Evolutionary conservation across 2,329 filamentous ascomycete species (phyloP).

Genomic region (Trichophyton simii): DNA sequence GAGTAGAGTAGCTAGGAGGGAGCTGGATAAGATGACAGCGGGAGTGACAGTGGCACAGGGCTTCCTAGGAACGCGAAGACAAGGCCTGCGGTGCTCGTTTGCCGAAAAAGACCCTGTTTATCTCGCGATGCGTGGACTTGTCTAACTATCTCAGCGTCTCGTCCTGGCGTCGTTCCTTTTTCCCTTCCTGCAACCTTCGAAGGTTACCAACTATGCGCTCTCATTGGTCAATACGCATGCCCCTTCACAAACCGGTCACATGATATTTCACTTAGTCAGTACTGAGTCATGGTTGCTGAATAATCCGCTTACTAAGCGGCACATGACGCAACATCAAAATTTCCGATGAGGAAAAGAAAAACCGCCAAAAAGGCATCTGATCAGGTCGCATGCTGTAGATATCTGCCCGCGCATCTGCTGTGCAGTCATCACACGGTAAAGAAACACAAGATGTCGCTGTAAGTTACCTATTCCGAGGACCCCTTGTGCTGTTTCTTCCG

Average conservation of each 20-base stretch:
- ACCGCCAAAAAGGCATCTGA: neutral
- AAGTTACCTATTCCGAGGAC: neutral
- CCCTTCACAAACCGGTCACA: neutral
- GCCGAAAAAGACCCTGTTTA: neutral
- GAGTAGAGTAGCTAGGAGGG: neutral
- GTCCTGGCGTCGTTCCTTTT: neutral
- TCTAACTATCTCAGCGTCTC: neutral
- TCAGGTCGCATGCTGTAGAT: neutral
- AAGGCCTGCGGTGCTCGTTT: neutral
- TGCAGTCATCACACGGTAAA: neutral
- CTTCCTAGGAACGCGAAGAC: neutral
- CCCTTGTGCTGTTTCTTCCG: neutral
- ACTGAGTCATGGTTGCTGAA: neutral
- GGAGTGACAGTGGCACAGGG: neutral
- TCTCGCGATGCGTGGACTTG: neutral
- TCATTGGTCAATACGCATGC: neutral
- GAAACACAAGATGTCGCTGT: slow-evolving; percentile 10
- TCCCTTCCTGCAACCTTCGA: neutral
- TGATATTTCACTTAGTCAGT: neutral
- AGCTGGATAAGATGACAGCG: neutral
- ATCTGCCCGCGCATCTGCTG: neutral
- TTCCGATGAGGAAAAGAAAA: neutral
- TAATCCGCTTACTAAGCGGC: neutral
- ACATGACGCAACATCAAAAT: neutral
- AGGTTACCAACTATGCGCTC: neutral